Evolutionary conservation across 2,329 filamentous ascomycete genomes (phyloP).

Genomic region (Xylariaceae sp.): DNA sequence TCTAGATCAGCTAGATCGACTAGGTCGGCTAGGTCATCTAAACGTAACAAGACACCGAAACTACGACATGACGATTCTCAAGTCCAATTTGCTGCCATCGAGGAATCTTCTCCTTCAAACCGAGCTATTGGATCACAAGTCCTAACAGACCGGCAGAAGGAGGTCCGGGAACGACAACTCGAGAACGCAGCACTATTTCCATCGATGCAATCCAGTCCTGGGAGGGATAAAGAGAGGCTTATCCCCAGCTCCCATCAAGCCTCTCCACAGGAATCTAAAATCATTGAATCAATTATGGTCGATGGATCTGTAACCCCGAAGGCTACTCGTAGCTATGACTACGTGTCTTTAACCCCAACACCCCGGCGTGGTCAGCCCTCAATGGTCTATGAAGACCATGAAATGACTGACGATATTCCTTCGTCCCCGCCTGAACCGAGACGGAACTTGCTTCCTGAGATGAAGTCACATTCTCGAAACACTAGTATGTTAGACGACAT

Average conservation of each 20-base stretch:
- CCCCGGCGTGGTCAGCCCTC: slow-evolving; percentile 61
- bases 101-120: slow-evolving; percentile 60
- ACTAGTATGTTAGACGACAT: slow-evolving; percentile 49
- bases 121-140: slow-evolving; percentile 69
- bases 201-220: slow-evolving; percentile 64
- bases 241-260: not conserved
- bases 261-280: slow-evolving; percentile 9
- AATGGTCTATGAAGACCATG: slow-evolving; percentile 54
- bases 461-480: slow-evolving; percentile 56
- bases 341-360: slow-evolving; percentile 66
- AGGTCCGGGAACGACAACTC: slow-evolving; percentile 76
- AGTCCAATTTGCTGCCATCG: slow-evolving; percentile 75
- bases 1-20: slow-evolving; percentile 40
- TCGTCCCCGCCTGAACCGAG: slow-evolving; percentile 65
- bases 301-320: slow-evolving; percentile 55
- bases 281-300: slow-evolving; percentile 9
- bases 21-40: slow-evolving; percentile 37
- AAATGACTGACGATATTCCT: slow-evolving; percentile 58
- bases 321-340: slow-evolving; percentile 52
- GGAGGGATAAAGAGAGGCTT: slow-evolving; percentile 31
- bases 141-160: slow-evolving; percentile 79
- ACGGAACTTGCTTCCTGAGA: slow-evolving; percentile 59
- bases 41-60: slow-evolving; percentile 56
- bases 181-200: slow-evolving; percentile 72
- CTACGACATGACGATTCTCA: slow-evolving; percentile 83